phyloP scores from a whole-genome alignment of 2,329 filamentous ascomycete species.

The Fusarium mundagurra region DNA sequence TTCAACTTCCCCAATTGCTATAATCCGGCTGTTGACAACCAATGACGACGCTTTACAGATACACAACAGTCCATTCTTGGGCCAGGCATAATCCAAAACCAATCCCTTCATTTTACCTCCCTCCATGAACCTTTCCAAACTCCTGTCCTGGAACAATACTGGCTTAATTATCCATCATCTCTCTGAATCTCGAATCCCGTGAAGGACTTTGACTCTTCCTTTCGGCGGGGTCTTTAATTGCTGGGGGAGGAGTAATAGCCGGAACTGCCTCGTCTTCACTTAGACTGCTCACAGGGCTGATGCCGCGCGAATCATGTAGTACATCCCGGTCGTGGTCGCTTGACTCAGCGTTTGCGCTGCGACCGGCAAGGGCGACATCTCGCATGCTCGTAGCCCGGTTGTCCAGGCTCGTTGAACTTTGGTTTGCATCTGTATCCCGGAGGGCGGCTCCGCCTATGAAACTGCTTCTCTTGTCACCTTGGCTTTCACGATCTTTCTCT shows the following conservation, averaged over 20 bases:
- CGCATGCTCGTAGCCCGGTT: conserved; percentile 55
- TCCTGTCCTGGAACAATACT: neutral
- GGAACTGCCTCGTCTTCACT: conserved; percentile 23
- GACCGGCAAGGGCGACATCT: conserved; percentile 59
- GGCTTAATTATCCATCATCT: conserved; percentile 58
- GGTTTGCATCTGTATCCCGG: conserved; percentile 54
- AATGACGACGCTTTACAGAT: neutral
- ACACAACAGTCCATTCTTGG: neutral
- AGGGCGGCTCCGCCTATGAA: conserved; percentile 64
- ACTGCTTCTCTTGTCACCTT: conserved; percentile 49
- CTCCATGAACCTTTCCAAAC: neutral
- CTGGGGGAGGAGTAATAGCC: conserved; percentile 52
- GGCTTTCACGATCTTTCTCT: conserved; percentile 52
- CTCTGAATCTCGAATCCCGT: conserved; percentile 67
- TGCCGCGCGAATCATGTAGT: conserved; percentile 46
- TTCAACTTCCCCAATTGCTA: neutral
- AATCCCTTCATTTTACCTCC: neutral
- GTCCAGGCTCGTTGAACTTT: conserved; percentile 56
- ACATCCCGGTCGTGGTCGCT: conserved; percentile 28
- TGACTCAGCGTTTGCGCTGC: conserved; percentile 38
- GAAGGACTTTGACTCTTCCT: conserved; percentile 62
- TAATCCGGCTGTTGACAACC: neutral
- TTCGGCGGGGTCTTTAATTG: conserved; percentile 46
- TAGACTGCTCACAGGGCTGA: conserved; percentile 53
- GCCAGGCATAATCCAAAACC: neutral